Evolutionary conservation across 306 rosid species (phyloP), one percentile per base, ranked within the genome.

Genomic region (Quercus gilva): DNA sequence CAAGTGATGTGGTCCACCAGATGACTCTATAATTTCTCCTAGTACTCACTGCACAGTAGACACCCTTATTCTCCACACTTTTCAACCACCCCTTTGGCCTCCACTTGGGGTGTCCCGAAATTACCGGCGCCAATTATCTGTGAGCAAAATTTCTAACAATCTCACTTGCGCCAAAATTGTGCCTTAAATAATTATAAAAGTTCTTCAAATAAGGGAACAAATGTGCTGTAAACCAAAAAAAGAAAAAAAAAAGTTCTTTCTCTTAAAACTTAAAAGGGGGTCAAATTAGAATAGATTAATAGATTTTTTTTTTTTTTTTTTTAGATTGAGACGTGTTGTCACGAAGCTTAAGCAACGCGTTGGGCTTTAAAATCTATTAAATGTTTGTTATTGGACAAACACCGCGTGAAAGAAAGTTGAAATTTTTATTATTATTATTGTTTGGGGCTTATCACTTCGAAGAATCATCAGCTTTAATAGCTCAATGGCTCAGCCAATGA

Each of bases 41-140:
- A n/a, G n/a, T 76, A 76, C 82, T 71, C 29, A 8, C 12, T 59
- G 15, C 5, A 29, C 31, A 41, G 17, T 10, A 25, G 61, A 28
- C 57, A 7, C 52, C 17, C 67, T 60, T 28, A 63, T 28, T 14
- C 20, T 26, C 8, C n/a, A 5, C 20, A 26, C 69, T 63, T 63
- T 63, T 35, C 20, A 68, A 68, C 26, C 4, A 19, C 51, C 79
- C 25, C 79, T 52, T 83, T 83, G 88, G 83, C 88, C 45, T 79
- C 88, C 76, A 69, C 70, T 20, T 81, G 73, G 81, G 74, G 71
- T 31, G 69, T 76, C 81, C 83, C 91, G 94, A 55, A 83, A 84
- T 87, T 71, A 60, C 45, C 91, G 97, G 92, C 86, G 76, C 85
- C 84, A 80, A 80, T 86, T 79, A 73, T 74, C 73, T 2, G 28